Conservation (phyloP, 2,329 filamentous ascomycete species). For the Trichoderma hamatum region DNA sequence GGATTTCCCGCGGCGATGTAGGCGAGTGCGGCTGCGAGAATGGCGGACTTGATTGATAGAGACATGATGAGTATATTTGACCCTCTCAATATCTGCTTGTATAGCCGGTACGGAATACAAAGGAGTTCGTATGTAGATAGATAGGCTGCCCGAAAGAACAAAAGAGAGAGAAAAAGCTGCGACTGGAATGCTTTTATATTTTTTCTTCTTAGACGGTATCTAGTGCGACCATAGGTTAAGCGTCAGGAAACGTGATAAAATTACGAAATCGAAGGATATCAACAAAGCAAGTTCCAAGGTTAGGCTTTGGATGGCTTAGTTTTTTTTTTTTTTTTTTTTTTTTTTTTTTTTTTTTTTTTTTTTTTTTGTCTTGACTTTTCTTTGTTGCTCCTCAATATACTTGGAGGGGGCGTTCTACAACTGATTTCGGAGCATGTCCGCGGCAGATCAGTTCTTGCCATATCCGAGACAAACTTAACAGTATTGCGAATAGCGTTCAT, state of each 20-base stretch:
- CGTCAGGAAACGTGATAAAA: not conserved
- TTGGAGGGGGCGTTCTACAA: not conserved
- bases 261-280: not conserved
- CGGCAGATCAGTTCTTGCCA: not conserved
- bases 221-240: not conserved
- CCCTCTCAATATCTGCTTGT: not conserved
- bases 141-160: not conserved
- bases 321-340: not conserved
- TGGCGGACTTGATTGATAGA: not conserved
- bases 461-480: not conserved
- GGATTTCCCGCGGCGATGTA: not conserved
- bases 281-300: not conserved
- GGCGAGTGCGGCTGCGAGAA: not conserved
- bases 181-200: not conserved
- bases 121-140: not conserved
- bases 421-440: not conserved
- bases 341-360: not conserved
- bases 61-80: not conserved
- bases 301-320: not conserved
- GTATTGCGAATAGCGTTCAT: not conserved
- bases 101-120: not conserved
- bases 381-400: too few species aligned
- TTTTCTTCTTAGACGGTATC: not conserved
- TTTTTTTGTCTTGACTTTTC: not conserved
- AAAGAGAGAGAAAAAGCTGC: not conserved